Percentiles rank a stretch among this genome's conserved stretches.
Conservation (phyloP, 1,139 yeast species). For the Protomyces inouyei region DNA sequence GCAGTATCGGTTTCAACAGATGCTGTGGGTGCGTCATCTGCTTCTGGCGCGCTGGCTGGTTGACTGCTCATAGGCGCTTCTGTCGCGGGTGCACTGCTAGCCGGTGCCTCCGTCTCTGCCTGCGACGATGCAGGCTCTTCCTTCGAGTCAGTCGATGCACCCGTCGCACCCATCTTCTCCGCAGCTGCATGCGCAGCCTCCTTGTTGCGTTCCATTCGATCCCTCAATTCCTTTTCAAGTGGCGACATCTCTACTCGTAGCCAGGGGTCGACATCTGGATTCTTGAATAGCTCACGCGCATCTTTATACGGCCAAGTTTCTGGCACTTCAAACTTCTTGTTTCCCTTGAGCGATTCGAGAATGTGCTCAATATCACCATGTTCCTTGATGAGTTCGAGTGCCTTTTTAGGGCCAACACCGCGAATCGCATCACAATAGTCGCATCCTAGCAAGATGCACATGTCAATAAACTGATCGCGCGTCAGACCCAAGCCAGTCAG, state of each 20-base stretch:
- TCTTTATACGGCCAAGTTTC: conserved; percentile 92
- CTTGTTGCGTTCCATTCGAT: conserved; percentile 15
- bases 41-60: not conserved
- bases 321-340: conserved; percentile 61
- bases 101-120: not conserved
- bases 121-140: not conserved
- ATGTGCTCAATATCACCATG: conserved; percentile 76
- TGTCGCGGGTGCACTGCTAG: not conserved
- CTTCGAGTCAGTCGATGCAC: not conserved
- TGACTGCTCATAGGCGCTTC: not conserved
- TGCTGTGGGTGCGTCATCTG: not conserved
- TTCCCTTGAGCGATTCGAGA: conserved; percentile 38
- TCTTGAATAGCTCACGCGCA: conserved; percentile 73
- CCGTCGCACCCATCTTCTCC: not conserved
- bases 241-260: conserved; percentile 17
- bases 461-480: conserved; percentile 71
- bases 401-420: conserved; percentile 96
- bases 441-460: conserved; percentile 90
- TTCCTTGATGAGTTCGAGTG: conserved; percentile 78
- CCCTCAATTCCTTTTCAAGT: conserved; percentile 10
- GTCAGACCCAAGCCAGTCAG: conserved; percentile 71
- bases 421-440: conserved; percentile 93
- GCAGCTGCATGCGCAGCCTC: conserved; percentile 16
- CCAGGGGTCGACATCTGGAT: conserved; percentile 60
- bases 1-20: not conserved